Evolutionary conservation across 805 yeast genomes (phyloP), one percentile per base, ranked within the genome.

Genomic region (Yamadazyma sp.): DNA sequence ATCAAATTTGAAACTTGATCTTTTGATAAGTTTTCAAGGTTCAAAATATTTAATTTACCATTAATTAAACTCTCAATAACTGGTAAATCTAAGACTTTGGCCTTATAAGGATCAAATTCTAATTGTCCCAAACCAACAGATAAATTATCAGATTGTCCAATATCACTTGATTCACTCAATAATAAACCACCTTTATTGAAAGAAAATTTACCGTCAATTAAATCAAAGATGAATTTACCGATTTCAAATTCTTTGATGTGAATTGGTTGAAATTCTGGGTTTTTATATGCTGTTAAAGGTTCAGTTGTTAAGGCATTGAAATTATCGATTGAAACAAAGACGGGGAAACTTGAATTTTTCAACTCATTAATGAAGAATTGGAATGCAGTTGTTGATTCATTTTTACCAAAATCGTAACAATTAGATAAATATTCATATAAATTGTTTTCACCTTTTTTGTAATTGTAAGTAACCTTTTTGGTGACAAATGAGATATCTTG

Each of bases 301-400:
- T 60, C 50, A 24, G 78, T 73, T 9, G 78, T 55, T 38, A 86
- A 59, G 3, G 80, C 76, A 40, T 86, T 79, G 52, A 86, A 70
- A 52, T 84, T 80, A 56, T 88, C 97, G 27, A 87, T 69, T 3
- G 94, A 70, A 27, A 86, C 65, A 33, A 75, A 64, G 7, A 82
- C 81, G 4, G 91, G 89, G 24, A 65, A 55, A 11, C 52, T 38
- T 2, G 58, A 40, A 11, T 70, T 53, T 33, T 52, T 38, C 31
- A 86, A 60, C 59, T 83, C 87, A 2, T 65, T 54, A 3, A 84
- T 48, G 14, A 84, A 60, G 33, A 72, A 70, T 36, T 69, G 64
- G 47, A 84, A 76, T 14, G 79, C 73, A 19, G 52, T 52, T 6
- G 62, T 73, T 55, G 65, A 53, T 46, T 63, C 54, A 49, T 45